Base-by-base conservation (phyloP, 192 early-diverging fungal genomes). In the Entomortierella parvispora region DNA sequence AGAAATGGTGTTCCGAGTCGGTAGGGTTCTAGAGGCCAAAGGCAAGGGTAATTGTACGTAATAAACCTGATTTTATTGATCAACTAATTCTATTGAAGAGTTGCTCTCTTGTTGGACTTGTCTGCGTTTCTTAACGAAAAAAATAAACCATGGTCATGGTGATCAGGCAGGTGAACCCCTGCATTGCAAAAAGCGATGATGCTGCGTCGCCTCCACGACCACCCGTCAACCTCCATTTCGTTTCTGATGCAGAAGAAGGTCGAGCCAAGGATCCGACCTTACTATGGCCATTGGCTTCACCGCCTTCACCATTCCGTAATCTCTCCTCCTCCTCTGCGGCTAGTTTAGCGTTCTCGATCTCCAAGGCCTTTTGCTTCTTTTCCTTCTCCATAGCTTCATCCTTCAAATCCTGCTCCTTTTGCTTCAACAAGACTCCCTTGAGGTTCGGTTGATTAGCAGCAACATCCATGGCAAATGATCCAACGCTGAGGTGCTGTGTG, bases 1-100 rank as follows among this genome's bases (percentile, higher is more conserved):
- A 64, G 62, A 76, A 4, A 67, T 68, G 34, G 65, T 93, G 17
- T 80, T 95, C 4, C 58, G 78, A 17, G 74, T 90, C 11, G 89
- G 78, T 2, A 55, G 44, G 45, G 61, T 71, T 8, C n/a, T 87
- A 23, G 80, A 84, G 33, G 56, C 58, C 14, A 62, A 45, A n/a
- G 61, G 66, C 31, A 60, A 66, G 25, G 31, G 28, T 1, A 26
- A 40, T 40, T 5, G 5, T 40, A 40, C 37, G n/a, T n/a, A n/a
- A n/a, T n/a, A n/a, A n/a, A n/a, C n/a, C n/a, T n/a, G n/a, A n/a
- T n/a, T n/a, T n/a, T n/a, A n/a, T n/a, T n/a, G n/a, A n/a, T n/a
- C n/a, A n/a, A n/a, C n/a, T n/a, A n/a, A 12, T 40, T 12, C 37
- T 40, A 12, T 40, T 40, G 5, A 12, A 40, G 5, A 5, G 37